Conservation (phyloP, 164 flowering plant species). For the Stephania yunnanensis region DNA sequence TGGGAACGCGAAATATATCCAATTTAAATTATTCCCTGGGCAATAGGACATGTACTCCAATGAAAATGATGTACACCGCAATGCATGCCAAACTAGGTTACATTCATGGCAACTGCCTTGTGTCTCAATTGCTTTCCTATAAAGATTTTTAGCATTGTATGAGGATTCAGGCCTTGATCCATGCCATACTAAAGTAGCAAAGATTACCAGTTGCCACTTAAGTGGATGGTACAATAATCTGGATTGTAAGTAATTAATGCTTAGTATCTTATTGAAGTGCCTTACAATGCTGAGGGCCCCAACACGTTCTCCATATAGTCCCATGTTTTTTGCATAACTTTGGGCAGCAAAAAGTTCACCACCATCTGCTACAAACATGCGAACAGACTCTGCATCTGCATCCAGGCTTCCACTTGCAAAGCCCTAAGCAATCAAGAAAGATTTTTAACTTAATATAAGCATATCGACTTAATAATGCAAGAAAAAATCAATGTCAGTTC, state of each 20-base stretch:
- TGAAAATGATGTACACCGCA: neutral
- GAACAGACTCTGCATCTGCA: constrained; percentile 85
- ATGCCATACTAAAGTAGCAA: neutral
- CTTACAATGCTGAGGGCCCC: constrained; percentile 99
- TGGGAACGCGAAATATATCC: neutral
- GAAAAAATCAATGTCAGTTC: neutral
- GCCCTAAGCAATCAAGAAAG: constrained; percentile 46
- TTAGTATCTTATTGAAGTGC: neutral
- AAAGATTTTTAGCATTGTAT: neutral
- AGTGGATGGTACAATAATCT: neutral
- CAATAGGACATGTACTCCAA: neutral
- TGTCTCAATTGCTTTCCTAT: neutral
- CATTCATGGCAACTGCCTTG: neutral
- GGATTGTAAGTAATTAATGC: neutral
- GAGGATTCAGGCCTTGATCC: neutral
- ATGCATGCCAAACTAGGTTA: neutral
- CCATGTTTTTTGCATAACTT: constrained; percentile 98
- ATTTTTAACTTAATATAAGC: neutral
- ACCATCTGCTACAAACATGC: constrained; percentile 95
- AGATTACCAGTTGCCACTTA: neutral
- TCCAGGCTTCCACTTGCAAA: constrained; percentile 98
- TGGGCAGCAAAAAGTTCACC: constrained; percentile 93
- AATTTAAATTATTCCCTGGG: neutral
- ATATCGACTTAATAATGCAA: neutral
- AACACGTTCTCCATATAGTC: constrained; percentile 98